A percentile compares a stretch with the other conserved stretches of the same genome.
Conservation (phyloP, 805 yeast genomes). For the Ogataea henricii region DNA sequence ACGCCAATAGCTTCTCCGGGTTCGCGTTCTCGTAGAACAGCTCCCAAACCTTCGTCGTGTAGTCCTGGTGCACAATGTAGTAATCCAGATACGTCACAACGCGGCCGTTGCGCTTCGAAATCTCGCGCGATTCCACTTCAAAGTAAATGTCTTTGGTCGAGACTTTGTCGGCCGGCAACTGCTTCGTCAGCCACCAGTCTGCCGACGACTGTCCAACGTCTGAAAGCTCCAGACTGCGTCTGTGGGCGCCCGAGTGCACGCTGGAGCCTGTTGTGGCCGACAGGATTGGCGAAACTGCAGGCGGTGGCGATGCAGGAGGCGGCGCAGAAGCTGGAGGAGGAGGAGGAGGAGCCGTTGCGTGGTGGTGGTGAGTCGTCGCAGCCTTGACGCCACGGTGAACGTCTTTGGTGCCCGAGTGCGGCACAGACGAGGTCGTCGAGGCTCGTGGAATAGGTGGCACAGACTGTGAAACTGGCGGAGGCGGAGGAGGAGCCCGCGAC, state of each 20-base stretch:
- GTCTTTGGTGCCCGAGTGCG: slow-evolving; percentile 10
- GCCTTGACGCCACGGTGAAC: slow-evolving; percentile 2
- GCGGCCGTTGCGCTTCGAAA: slow-evolving; percentile 60
- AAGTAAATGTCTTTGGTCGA: slow-evolving; percentile 49
- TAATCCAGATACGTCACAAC: slow-evolving; percentile 56
- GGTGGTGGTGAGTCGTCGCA: slow-evolving; percentile 9
- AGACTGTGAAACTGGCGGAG: slow-evolving; percentile 26
- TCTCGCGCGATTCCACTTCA: slow-evolving; percentile 63
- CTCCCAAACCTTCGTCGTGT: slow-evolving; percentile 64
- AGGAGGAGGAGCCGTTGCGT: slow-evolving; percentile 14
- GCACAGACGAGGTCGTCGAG: slow-evolving; percentile 13
- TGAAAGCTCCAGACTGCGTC: slow-evolving; percentile 15
- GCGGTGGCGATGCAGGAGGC: slow-evolving; percentile 2
- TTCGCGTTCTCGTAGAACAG: slow-evolving; percentile 55
- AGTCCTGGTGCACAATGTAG: slow-evolving; percentile 71
- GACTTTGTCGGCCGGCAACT: slow-evolving; percentile 54
- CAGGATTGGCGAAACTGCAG: slow-evolving; percentile 8
- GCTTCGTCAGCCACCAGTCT: slow-evolving; percentile 69
- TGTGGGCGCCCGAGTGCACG: slow-evolving; percentile 10
- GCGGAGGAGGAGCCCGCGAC: slow-evolving; percentile 20
- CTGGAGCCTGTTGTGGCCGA: slow-evolving; percentile 25
- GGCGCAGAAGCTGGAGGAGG: slow-evolving; percentile 17
- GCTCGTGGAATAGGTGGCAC: slow-evolving; percentile 28
- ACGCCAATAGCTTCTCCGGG: slow-evolving; percentile 52
- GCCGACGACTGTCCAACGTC: slow-evolving; percentile 23